Evolutionary conservation across 768 basidiomycete species (phyloP).

Genomic region (Postia placenta): DNA sequence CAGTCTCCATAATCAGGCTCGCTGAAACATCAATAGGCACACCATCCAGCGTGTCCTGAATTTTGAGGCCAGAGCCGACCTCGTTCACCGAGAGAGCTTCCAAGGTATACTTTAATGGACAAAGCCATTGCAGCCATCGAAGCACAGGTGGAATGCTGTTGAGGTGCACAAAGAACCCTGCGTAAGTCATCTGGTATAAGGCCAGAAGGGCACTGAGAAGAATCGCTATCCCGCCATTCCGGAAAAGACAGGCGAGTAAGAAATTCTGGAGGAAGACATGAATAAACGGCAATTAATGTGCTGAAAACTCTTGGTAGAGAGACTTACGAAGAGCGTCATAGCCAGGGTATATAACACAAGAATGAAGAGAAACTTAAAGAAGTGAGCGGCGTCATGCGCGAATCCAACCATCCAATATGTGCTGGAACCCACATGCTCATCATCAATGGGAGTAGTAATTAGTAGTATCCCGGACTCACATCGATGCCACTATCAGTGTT

Average conservation of each 20-base stretch:
- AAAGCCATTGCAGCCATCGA: conserved; percentile 90
- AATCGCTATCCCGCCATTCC: conserved; percentile 87
- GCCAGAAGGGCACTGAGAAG: conserved; percentile 74
- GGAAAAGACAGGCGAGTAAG: conserved; percentile 77
- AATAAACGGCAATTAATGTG: background rate
- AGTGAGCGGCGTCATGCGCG: conserved; percentile 66
- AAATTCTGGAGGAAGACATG: conserved; percentile 59
- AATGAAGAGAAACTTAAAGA: conserved; percentile 94
- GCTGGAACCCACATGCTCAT: conserved; percentile 33
- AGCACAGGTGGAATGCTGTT: conserved; percentile 81
- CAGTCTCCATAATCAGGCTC: conserved; percentile 77
- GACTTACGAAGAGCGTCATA: conserved; percentile 79
- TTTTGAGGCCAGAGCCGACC: conserved; percentile 83
- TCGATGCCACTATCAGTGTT: conserved; percentile 78
- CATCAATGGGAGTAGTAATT: conserved; percentile 4
- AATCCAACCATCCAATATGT: conserved; percentile 98
- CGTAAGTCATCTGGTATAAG: conserved; percentile 81
- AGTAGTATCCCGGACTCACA: conserved; percentile 42
- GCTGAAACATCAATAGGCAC: conserved; percentile 82
- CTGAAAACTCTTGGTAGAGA: background rate
- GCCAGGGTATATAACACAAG: conserved; percentile 78
- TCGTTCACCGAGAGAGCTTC: conserved; percentile 91
- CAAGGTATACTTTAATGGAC: conserved; percentile 76
- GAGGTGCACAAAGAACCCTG: conserved; percentile 92
- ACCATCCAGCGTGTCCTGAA: conserved; percentile 70